phyloP scores from a whole-genome alignment of 345 rosid genomes.

The Acer campestre region DNA sequence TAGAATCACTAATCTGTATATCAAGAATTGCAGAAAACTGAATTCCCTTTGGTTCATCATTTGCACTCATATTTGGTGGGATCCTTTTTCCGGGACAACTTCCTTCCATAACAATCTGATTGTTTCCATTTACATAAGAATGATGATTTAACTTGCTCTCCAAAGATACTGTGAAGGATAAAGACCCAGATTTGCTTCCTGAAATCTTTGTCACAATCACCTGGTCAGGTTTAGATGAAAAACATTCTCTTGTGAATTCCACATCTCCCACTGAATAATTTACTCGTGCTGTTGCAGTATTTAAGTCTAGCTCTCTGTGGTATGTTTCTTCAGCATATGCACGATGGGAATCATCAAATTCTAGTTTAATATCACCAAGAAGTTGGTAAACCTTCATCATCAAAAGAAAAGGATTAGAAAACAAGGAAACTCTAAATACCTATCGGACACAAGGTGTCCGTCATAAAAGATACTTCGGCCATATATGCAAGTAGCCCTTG shows the following conservation, averaged over 20 bases:
- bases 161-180: slow-evolving; percentile 66
- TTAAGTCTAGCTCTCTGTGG: slow-evolving; percentile 87
- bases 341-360: slow-evolving; percentile 76
- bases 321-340: slow-evolving; percentile 61
- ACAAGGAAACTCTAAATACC: not conserved
- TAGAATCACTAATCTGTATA: slow-evolving; percentile 56
- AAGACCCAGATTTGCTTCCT: slow-evolving; percentile 58
- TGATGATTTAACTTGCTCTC: slow-evolving; percentile 64
- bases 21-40: slow-evolving; percentile 70
- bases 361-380: slow-evolving; percentile 79
- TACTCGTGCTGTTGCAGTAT: slow-evolving; percentile 72
- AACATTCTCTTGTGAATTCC: slow-evolving; percentile 67
- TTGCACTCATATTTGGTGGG: slow-evolving; percentile 40
- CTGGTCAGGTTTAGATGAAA: slow-evolving; percentile 74
- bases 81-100: slow-evolving; percentile 71
- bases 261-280: slow-evolving; percentile 64
- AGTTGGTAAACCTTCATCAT: slow-evolving; percentile 73
- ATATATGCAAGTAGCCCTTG: not conserved
- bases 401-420: slow-evolving; percentile 18
- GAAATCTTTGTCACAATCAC: slow-evolving; percentile 68
- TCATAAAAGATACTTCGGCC: not conserved
- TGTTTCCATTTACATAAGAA: slow-evolving; percentile 46
- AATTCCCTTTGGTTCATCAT: slow-evolving; percentile 60
- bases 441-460: not conserved
- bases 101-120: slow-evolving; percentile 68